A percentile compares a stretch with the other conserved stretches of the same genome.
Evolutionary conservation across 2,329 filamentous ascomycete genomes (phyloP).

Genomic region (Fusarium neocosmosporiellum): DNA sequence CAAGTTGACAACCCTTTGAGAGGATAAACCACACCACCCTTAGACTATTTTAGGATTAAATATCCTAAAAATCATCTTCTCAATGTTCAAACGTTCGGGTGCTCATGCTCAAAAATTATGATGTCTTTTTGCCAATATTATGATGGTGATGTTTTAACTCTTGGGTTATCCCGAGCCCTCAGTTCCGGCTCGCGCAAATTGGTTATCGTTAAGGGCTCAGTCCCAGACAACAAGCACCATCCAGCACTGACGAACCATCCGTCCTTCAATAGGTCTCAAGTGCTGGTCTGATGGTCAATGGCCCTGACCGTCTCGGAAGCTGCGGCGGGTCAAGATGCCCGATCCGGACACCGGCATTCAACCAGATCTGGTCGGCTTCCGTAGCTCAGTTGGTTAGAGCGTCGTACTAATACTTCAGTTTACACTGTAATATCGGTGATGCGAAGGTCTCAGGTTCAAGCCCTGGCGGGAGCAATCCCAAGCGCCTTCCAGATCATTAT

Average conservation of each 20-base stretch:
- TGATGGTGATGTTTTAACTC: too few species aligned
- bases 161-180: too few species aligned
- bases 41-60: too few species aligned
- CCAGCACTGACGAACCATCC: too few species aligned
- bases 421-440: constrained; percentile 22
- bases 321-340: not conserved
- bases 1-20: not conserved
- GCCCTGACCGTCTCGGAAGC: not conserved
- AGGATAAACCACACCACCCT: not conserved
- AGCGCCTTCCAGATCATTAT: constrained; percentile 27
- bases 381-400: constrained; percentile 50
- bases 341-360: not conserved
- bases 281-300: not conserved
- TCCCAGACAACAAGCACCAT: too few species aligned
- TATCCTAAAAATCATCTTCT: too few species aligned
- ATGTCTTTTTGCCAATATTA: too few species aligned
- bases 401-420: constrained; percentile 47
- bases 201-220: too few species aligned
- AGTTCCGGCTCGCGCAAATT: too few species aligned
- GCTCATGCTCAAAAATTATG: too few species aligned
- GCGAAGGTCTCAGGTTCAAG: constrained; percentile 49
- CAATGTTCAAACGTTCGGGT: not conserved
- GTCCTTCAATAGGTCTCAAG: not conserved
- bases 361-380: not conserved
- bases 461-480: constrained; percentile 46